phyloP scores from a whole-genome alignment of 257 asterid genomes.

The Solanum piurae region DNA sequence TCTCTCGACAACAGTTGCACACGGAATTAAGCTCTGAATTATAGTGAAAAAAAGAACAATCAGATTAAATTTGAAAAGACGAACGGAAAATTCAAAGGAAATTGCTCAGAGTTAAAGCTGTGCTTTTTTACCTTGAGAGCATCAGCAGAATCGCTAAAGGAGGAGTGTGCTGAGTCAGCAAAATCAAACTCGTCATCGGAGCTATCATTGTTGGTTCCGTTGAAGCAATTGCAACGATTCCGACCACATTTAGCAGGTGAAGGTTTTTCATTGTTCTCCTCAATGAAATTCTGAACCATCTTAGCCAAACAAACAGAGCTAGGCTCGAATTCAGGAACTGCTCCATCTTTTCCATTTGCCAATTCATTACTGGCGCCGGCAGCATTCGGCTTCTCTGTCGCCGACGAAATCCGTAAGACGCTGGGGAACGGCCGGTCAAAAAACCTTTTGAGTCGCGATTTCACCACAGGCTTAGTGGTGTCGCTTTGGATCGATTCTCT shows the following conservation, averaged over 20 bases:
- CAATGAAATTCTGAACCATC: slow-evolving; percentile 82
- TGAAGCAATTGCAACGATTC: slow-evolving; percentile 80
- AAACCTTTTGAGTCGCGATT: slow-evolving; percentile 68
- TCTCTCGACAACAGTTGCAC: slow-evolving; percentile 58
- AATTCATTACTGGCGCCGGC: slow-evolving; percentile 20
- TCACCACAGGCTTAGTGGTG: slow-evolving; percentile 39
- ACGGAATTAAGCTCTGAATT: slow-evolving; percentile 60
- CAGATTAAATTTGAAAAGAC: background rate
- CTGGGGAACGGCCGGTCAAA: slow-evolving; percentile 85
- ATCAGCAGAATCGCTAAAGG: slow-evolving; percentile 55
- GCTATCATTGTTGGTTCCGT: slow-evolving; percentile 78
- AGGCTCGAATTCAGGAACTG: slow-evolving; percentile 58
- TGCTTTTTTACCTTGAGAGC: slow-evolving; percentile 54
- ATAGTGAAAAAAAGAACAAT: background rate
- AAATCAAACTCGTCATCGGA: slow-evolving; percentile 84
- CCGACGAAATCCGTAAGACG: slow-evolving; percentile 46
- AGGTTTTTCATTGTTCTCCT: slow-evolving; percentile 52
- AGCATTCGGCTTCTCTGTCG: slow-evolving; percentile 28
- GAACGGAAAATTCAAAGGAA: background rate
- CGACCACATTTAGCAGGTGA: slow-evolving; percentile 47
- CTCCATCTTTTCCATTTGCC: slow-evolving; percentile 22
- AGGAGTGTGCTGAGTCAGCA: slow-evolving; percentile 40
- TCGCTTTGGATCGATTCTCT: slow-evolving; percentile 36
- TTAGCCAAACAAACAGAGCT: slow-evolving; percentile 80
- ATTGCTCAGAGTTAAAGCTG: background rate